Evolutionary conservation across 2,329 filamentous ascomycete genomes (phyloP).

Genomic region (Pseudocercospora musae): DNA sequence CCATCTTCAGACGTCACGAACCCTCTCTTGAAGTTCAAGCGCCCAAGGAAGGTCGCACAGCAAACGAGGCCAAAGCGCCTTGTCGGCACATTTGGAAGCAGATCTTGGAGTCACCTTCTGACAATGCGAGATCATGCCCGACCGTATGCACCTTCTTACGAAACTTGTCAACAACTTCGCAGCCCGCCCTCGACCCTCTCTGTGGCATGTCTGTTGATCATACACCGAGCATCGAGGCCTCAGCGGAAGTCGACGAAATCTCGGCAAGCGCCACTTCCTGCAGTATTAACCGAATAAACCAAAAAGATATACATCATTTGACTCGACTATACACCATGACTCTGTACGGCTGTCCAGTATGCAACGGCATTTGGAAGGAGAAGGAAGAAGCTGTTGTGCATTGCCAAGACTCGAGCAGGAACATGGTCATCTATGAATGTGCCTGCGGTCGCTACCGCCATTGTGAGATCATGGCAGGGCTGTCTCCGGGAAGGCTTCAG

Average conservation of each 20-base stretch:
- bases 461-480: background rate
- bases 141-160: background rate
- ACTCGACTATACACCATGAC: background rate
- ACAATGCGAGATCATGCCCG: background rate
- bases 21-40: background rate
- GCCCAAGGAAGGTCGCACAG: background rate
- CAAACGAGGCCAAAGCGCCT: background rate
- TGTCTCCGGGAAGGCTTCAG: too few relatives aligned
- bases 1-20: background rate
- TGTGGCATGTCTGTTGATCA: too few relatives aligned
- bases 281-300: background rate
- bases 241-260: background rate
- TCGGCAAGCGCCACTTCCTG: background rate
- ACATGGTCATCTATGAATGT: background rate
- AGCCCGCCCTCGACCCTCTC: too few relatives aligned
- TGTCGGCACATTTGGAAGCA: background rate
- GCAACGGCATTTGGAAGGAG: background rate
- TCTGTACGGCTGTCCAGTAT: background rate
- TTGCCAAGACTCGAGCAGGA: background rate
- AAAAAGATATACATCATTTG: background rate
- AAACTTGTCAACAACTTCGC: background rate
- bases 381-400: background rate
- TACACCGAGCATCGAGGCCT: too few relatives aligned
- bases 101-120: background rate
- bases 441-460: background rate